Base-by-base conservation (phyloP, 2,329 filamentous ascomycete species). In the Daldinia eschscholtzii region DNA sequence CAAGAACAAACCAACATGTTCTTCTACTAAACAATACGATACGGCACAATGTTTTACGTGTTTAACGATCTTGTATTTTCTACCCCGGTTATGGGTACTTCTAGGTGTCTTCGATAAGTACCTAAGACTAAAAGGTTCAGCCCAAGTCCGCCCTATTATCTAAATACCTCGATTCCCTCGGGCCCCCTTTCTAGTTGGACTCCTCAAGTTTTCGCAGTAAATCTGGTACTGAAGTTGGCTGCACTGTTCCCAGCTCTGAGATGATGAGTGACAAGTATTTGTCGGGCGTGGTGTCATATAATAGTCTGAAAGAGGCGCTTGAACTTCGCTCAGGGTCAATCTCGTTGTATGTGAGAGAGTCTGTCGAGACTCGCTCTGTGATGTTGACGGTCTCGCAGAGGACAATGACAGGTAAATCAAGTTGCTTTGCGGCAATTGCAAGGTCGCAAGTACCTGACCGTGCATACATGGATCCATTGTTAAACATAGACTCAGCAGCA, bases 301-400 rank as follows among this genome's bases (percentile, higher is more conserved):
- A 89, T 67, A 98, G 86, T 18, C 87, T 80, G 77, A 89, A 88
- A 3, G 80, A 81, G 42, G 83, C 82, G 18, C 82, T 81, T 15
- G 84, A 83, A 81, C 81, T 93, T 85, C 80, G 92, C 88, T 80
- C 93, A 76, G 79, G 94, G 86, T 81, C 94, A 70, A 98, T 91
- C 83, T 99, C 96, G 79, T 99, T 99, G 76, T 93, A 91, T 46
- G 96, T 95, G 72, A 98, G 93, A 26, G 93, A 95, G 81, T 98
- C 96, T 13, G 97, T 89, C 6, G 93, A 92, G 10, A 98, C 93
- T 65, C 93, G 91, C 90, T 82, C 87, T 33, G 76, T 96, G 79
- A 98, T 98, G 81, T 98, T 99, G 82, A 98, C 91, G 3, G 92
- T 96, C 83, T 98, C 95, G 80, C 93, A 97, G 66, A 97, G 92